Conservation (phyloP, 805 yeast genomes). For the Osmozyma mogii region DNA sequence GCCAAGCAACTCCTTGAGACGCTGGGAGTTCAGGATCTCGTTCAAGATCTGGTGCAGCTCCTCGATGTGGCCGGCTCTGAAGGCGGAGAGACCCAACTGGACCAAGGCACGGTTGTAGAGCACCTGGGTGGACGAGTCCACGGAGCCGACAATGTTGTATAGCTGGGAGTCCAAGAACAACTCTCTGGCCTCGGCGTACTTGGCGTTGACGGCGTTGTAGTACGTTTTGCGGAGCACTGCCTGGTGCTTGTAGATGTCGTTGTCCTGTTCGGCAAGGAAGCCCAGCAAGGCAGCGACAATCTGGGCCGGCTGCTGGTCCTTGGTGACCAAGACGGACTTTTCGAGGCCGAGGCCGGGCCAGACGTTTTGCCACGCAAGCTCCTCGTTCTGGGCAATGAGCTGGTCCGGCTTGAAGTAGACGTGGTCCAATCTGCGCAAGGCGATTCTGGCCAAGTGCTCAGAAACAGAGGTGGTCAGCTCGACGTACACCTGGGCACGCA, state of each 20-base stretch:
- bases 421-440: conserved; percentile 82
- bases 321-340: conserved; percentile 23
- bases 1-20: conserved; percentile 87
- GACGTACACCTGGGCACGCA: conserved; percentile 80
- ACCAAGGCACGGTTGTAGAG: conserved; percentile 92
- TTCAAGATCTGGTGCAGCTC: conserved; percentile 83
- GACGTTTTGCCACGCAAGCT: conserved; percentile 62
- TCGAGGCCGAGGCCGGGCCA: conserved; percentile 16
- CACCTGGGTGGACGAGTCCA: conserved; percentile 83
- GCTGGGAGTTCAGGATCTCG: conserved; percentile 79
- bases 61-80: conserved; percentile 76
- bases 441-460: conserved; percentile 63
- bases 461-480: conserved; percentile 54
- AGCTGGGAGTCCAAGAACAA: conserved; percentile 80
- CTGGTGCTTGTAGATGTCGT: conserved; percentile 64
- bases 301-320: conserved; percentile 26
- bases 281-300: conserved; percentile 61
- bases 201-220: conserved; percentile 83
- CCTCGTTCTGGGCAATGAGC: conserved; percentile 63
- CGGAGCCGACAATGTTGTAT: conserved; percentile 72
- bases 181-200: conserved; percentile 79
- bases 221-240: conserved; percentile 83
- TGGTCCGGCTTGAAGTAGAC: conserved; percentile 84
- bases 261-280: conserved; percentile 58
- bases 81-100: conserved; percentile 93